These are phyloP conservation scores for Talaromyces sp. DNA, from an alignment of 2,329 filamentous ascomycete genomes.

Conservation along the genomic window DNA sequence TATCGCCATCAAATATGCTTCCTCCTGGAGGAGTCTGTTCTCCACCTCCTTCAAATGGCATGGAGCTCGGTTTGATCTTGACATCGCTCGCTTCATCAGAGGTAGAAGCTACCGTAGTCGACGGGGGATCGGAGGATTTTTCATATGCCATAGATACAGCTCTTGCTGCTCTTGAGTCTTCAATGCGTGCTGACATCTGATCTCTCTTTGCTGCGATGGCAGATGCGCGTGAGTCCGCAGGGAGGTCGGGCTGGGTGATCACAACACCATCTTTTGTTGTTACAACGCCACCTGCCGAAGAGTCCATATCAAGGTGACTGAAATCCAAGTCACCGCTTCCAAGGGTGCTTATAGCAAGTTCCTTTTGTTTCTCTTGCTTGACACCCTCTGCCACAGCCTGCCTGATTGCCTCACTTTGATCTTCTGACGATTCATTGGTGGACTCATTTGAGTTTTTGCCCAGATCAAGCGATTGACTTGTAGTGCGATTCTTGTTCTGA, in stretches of 20 bases:
- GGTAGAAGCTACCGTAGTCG: constrained; percentile 38
- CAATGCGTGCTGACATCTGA: constrained; percentile 53
- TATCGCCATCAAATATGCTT: constrained; percentile 63
- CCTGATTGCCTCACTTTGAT: constrained; percentile 26
- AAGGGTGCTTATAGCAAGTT: constrained; percentile 80
- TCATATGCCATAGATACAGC: constrained; percentile 61
- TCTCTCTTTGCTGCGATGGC: constrained; percentile 42
- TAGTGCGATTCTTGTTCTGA: constrained; percentile 45
- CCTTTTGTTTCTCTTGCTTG: constrained; percentile 52
- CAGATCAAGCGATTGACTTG: constrained; percentile 26
- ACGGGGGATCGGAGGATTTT: constrained; percentile 35
- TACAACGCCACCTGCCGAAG: constrained; percentile 32
- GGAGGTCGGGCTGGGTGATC: constrained; percentile 34
- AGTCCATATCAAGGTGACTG: constrained; percentile 73
- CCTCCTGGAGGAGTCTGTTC: constrained; percentile 64
- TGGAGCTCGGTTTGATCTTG: constrained; percentile 23
- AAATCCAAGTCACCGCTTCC: constrained; percentile 85
- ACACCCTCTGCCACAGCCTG: constrained; percentile 29
- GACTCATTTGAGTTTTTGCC: constrained; percentile 17
- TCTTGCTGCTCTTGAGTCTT: constrained; percentile 57
- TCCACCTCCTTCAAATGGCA: constrained; percentile 39
- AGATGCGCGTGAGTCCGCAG: constrained; percentile 35
- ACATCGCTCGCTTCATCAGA: constrained; percentile 36
- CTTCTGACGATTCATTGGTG: constrained; percentile 22
- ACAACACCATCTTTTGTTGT: constrained; percentile 39